These are phyloP conservation scores for Mortierella sp. DNA, from an alignment of 371 early-diverging fungal genomes.

Conservation along the genomic window DNA sequence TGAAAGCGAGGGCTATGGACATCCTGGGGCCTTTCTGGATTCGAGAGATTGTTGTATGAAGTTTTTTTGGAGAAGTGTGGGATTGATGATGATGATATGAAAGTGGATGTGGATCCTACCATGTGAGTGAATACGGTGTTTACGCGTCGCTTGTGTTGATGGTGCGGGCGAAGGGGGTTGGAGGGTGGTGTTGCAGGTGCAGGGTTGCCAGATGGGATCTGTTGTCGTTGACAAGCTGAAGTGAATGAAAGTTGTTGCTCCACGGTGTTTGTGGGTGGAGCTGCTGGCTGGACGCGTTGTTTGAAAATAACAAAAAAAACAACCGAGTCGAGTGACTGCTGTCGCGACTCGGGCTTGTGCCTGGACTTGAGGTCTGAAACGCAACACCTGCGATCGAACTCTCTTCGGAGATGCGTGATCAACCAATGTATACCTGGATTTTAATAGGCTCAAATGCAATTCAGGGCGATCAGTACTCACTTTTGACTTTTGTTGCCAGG, in stretches of 20 bases:
- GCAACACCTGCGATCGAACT: background rate
- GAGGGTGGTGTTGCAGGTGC: background rate
- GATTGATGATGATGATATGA: constrained; percentile 7
- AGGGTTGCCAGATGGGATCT: constrained; percentile 16
- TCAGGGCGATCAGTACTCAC: background rate
- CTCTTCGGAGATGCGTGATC: constrained; percentile 8
- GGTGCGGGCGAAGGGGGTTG: constrained; percentile 17
- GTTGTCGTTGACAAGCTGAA: constrained; percentile 17
- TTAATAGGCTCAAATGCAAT: background rate
- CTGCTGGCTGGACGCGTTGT: background rate
- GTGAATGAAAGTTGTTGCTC: constrained; percentile 11
- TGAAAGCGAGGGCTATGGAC: constrained; percentile 22
- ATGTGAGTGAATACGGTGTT: constrained; percentile 32
- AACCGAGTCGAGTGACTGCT: background rate
- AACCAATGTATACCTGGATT: background rate
- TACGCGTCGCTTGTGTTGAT: constrained; percentile 26
- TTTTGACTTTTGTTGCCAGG: background rate
- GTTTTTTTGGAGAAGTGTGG: constrained; percentile 15
- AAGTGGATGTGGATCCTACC: constrained; percentile 33
- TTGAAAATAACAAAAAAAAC: background rate
- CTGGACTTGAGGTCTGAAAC: background rate
- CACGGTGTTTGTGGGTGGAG: constrained; percentile 15
- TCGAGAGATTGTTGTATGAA: constrained; percentile 36
- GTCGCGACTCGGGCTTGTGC: background rate
- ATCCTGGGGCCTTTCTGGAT: constrained; percentile 36